Base-by-base conservation (phyloP, 495 filamentous ascomycete species). In the Xylaria palmicola region DNA sequence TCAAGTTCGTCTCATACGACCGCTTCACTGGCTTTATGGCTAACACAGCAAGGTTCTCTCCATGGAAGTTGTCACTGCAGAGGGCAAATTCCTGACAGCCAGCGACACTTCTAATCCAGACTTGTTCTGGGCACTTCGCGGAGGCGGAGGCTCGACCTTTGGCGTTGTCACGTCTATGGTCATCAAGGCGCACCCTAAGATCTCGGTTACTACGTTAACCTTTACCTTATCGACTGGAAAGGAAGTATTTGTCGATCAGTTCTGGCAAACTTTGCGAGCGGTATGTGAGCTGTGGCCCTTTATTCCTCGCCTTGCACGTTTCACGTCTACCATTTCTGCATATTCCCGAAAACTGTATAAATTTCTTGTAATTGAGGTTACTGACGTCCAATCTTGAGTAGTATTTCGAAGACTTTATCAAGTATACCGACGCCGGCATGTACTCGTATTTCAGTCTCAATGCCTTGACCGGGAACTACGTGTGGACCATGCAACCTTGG, bases 61-160 rank as follows among this genome's bases (percentile, higher is more conserved):
- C 19, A 74, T 79, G 41, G 81, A 81, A 53, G 77, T 89, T 20
- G 85, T 88, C n/a, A 75, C 83, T 4, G 74, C 84, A 24, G 77
- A 82, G 36, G 85, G 86, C 30, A 64, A 73, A n/a, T 81, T 84
- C 51, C 75, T 85, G 15, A 86, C 79, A 0, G 84, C 80, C 1
- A 80, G 75, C 34, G 69, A 78, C 30, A 69, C 67, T 19, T 71
- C 71, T 4, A 75, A 88, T 43, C 69, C 81, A 0, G 87, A 89
- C 26, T 77, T 88, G 3, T 90, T 85, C 76, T 89, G 82, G 86
- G 87, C 87, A 20, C 73, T 88, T 1, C 77, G 80, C 50, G 86
- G 86, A 10, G 86, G 84, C 20, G 84, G 78, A n/a, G 83, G 84
- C 1, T 72, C 69, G 59, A 86, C 84, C 10, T 88, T 80, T 53